phyloP scores from a whole-genome alignment of 495 filamentous ascomycete genomes.

The Neurospora sp. region DNA sequence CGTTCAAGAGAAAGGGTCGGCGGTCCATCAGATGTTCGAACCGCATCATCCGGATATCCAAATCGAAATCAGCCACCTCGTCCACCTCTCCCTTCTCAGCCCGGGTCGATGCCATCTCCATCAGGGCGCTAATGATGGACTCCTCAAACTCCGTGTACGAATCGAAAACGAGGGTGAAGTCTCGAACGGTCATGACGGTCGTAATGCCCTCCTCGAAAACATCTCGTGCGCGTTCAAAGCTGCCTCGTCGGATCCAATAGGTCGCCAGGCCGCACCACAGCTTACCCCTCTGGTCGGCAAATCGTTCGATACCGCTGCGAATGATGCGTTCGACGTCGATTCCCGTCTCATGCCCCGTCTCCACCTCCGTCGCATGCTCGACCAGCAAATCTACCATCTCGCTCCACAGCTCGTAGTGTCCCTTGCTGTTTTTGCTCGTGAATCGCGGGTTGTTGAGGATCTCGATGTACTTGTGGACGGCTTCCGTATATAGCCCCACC shows the following conservation, averaged over 20 bases:
- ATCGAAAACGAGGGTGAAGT: conserved; percentile 95
- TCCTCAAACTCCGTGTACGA: conserved; percentile 96
- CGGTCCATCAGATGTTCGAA: conserved; percentile 99
- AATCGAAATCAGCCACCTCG: conserved; percentile 84
- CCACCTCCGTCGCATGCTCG: conserved; percentile 74
- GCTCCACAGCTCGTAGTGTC: conserved; percentile 93
- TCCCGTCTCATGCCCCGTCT: conserved; percentile 64
- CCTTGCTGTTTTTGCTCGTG: conserved; percentile 84
- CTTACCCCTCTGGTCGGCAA: conserved; percentile 89
- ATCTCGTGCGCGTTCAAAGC: conserved; percentile 83
- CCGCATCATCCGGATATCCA: conserved; percentile 95
- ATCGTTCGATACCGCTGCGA: conserved; percentile 83
- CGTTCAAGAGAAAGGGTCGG: conserved; percentile 91
- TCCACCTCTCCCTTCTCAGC: conserved; percentile 73
- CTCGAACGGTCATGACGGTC: conserved; percentile 97
- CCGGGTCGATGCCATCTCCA: conserved; percentile 76
- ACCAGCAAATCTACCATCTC: conserved; percentile 98
- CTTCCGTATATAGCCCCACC: conserved; percentile 79
- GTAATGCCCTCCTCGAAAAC: conserved; percentile 95
- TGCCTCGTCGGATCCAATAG: conserved; percentile 90
- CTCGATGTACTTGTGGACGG: conserved; percentile 85
- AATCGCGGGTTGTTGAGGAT: conserved; percentile 89
- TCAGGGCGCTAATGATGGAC: conserved; percentile 80
- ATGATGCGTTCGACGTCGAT: conserved; percentile 93
- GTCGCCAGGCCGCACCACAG: conserved; percentile 94